Evolutionary conservation across 805 yeast species (phyloP).

Genomic region (Babjeviella inositovora): DNA sequence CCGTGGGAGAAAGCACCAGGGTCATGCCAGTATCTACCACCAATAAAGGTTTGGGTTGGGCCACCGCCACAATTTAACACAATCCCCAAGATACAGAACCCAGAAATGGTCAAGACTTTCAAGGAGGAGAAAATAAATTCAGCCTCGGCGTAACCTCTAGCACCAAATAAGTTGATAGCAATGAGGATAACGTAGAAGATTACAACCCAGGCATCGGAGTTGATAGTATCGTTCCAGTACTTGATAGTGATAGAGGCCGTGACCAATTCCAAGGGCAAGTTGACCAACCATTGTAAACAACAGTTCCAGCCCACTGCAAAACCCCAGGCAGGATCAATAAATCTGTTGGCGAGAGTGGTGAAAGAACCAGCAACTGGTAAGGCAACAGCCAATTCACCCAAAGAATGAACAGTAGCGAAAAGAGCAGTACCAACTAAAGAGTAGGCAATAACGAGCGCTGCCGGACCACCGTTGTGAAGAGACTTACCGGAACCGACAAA

Average conservation of each 20-base stretch:
- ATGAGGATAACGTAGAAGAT: conserved; percentile 31
- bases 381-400: conserved; percentile 36
- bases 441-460: conserved; percentile 42
- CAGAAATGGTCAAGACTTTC: conserved; percentile 30
- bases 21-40: conserved; percentile 25
- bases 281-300: conserved; percentile 37
- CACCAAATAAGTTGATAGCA: conserved; percentile 35
- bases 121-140: conserved; percentile 31
- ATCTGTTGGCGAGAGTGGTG: conserved; percentile 28
- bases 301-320: conserved; percentile 38
- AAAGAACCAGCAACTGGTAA: conserved; percentile 40
- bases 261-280: conserved; percentile 43
- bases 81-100: conserved; percentile 37
- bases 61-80: conserved; percentile 31
- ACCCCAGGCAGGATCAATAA: conserved; percentile 38
- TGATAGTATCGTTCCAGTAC: conserved; percentile 36
- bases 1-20: conserved; percentile 26
- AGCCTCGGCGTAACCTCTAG: conserved; percentile 36
- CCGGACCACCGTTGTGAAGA: conserved; percentile 47
- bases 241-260: conserved; percentile 41
- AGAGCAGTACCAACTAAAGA: conserved; percentile 36
- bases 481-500: conserved; percentile 53
- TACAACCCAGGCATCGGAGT: conserved; percentile 47
- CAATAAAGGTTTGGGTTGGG: conserved; percentile 23
- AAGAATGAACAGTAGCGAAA: conserved; percentile 39